Percentiles rank a stretch among this genome's conserved stretches.
Conservation (phyloP, 2,329 filamentous ascomycete genomes). For the Coniochaeta sp. region DNA sequence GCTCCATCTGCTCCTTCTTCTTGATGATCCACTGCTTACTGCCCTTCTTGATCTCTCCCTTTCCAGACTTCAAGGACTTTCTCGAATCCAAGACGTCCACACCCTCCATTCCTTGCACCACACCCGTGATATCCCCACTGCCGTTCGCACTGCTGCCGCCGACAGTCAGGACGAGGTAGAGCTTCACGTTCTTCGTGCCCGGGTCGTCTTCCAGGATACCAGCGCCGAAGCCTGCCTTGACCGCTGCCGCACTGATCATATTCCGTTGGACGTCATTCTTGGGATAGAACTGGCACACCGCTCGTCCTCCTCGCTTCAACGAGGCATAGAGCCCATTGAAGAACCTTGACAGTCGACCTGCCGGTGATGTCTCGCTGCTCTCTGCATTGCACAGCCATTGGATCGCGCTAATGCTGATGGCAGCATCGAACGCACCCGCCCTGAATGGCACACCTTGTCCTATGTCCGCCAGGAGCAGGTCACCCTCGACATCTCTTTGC, state of each 20-base stretch:
- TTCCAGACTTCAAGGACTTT: conserved; percentile 39
- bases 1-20: conserved; percentile 90
- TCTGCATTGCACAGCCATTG: conserved; percentile 99
- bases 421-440: conserved; percentile 86
- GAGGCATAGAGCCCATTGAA: conserved; percentile 89
- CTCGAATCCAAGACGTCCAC: conserved; percentile 73
- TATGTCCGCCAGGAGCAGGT: conserved; percentile 89
- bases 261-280: conserved; percentile 86
- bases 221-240: conserved; percentile 91
- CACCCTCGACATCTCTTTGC: conserved; percentile 85
- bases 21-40: conserved; percentile 76
- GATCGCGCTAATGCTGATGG: conserved; percentile 90
- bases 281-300: conserved; percentile 96
- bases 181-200: conserved; percentile 91
- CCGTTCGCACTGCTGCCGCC: conserved; percentile 49
- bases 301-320: conserved; percentile 74
- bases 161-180: conserved; percentile 92
- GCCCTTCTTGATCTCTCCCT: conserved; percentile 63
- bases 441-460: conserved; percentile 94
- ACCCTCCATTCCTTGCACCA: conserved; percentile 81
- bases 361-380: conserved; percentile 72
- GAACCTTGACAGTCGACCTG: conserved; percentile 72
- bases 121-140: conserved; percentile 73
- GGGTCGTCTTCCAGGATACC: conserved; percentile 93
- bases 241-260: conserved; percentile 87